phyloP scores from a whole-genome alignment of 306 rosid species.

The Lagenaria siceraria region DNA sequence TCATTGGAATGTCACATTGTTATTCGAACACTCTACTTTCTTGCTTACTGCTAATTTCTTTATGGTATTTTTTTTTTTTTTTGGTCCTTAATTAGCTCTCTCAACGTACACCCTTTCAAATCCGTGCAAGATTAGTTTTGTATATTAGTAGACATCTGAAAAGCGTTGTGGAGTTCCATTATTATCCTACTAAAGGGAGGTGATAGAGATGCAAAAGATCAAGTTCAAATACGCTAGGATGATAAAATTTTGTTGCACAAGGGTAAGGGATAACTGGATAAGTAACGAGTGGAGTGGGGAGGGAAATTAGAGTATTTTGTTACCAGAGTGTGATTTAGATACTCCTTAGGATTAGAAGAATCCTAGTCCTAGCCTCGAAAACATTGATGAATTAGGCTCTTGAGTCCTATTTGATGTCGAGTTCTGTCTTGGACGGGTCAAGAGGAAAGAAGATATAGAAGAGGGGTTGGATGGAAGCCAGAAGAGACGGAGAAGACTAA shows the following conservation, averaged over 20 bases:
- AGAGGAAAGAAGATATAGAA: background rate
- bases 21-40: background rate
- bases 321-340: background rate
- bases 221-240: background rate
- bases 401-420: background rate
- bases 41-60: background rate
- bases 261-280: background rate
- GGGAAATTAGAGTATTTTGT: background rate
- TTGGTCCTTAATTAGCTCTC: background rate
- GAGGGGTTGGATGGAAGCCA: background rate
- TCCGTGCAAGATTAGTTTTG: background rate
- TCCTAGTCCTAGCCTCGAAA: background rate
- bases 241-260: background rate
- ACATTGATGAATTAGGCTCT: background rate
- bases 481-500: background rate
- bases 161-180: background rate
- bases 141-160: background rate
- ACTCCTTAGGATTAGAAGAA: background rate
- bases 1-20: background rate
- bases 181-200: background rate
- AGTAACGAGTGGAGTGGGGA: background rate
- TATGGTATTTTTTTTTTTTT: background rate
- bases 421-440: background rate
- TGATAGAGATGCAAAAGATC: background rate
- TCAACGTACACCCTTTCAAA: background rate